Evolutionary conservation across 129 eudicot genomes (phyloP).

Genomic region (Flaveria sonorensis): DNA sequence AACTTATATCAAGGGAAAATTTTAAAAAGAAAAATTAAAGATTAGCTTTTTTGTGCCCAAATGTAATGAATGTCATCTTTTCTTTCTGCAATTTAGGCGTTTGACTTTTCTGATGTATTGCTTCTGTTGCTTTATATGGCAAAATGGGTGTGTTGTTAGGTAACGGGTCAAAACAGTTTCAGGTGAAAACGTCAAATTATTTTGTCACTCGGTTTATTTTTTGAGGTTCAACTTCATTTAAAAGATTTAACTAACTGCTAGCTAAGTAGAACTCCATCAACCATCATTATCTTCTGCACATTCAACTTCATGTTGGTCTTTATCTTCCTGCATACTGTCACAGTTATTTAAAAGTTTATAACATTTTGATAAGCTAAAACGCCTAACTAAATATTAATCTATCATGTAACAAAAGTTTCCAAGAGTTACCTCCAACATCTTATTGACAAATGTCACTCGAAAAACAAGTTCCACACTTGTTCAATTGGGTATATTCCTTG

Average conservation of each 20-base stretch:
- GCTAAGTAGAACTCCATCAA: neutral
- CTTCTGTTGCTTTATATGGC: constrained; percentile 1
- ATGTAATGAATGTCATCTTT: constrained; percentile 15
- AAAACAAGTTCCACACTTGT: constrained; percentile 29
- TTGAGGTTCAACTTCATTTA: neutral
- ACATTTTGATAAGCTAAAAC: neutral
- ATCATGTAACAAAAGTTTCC: neutral
- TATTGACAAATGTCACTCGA: neutral
- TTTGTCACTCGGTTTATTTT: neutral
- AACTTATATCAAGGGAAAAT: constrained; percentile 10
- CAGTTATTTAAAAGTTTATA: neutral
- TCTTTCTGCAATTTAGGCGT: constrained; percentile 14
- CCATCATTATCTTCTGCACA: no score
- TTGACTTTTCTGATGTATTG: neutral
- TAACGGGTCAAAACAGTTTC: neutral
- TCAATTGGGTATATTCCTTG: constrained; percentile 17
- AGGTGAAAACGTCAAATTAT: neutral
- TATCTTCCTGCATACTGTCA: no score
- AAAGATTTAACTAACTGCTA: neutral
- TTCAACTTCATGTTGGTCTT: no score
- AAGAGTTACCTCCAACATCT: neutral
- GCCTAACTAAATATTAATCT: neutral
- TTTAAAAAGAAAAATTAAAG: constrained; percentile 8
- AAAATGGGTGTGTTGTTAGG: neutral
- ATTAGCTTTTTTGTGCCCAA: constrained; percentile 14